phyloP scores from a whole-genome alignment of 164 flowering plant genomes.

The Annona cherimola region DNA sequence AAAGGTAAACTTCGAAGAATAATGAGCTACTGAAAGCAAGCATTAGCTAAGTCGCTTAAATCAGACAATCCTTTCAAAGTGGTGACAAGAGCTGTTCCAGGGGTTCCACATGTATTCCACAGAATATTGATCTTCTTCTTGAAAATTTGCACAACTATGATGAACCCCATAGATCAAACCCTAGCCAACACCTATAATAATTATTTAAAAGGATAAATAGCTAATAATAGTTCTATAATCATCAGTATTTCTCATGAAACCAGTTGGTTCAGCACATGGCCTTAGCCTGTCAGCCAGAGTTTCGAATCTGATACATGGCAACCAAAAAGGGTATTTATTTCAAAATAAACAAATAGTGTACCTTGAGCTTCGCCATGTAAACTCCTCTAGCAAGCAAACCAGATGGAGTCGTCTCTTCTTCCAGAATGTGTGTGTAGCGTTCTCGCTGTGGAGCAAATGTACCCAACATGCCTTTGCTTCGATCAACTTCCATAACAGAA shows the following conservation, averaged over 20 bases:
- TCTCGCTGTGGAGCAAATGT: conserved; percentile 73
- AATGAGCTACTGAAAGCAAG: neutral
- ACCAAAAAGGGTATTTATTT: neutral
- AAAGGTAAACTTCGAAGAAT: neutral
- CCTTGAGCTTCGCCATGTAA: conserved; percentile 68
- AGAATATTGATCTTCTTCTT: neutral
- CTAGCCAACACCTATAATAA: neutral
- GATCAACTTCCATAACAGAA: conserved; percentile 45
- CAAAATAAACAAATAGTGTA: conserved; percentile 1
- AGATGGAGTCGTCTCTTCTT: conserved; percentile 72
- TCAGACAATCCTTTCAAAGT: neutral
- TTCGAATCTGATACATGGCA: neutral
- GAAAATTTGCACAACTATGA: neutral
- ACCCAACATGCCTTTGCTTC: conserved; percentile 74
- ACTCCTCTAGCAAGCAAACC: conserved; percentile 69
- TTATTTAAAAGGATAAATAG: neutral
- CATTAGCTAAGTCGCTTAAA: neutral
- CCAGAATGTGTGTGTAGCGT: conserved; percentile 50
- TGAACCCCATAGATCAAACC: neutral
- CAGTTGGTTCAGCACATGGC: neutral
- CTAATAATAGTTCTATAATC: neutral
- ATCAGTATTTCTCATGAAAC: no score
- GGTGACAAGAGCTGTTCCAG: neutral
- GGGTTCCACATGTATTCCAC: no score
- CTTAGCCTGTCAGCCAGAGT: neutral